Evolutionary conservation across 148 eudicot species (phyloP), one percentile per base, ranked within the genome.

Genomic region (Vaccinium corymbosum): DNA sequence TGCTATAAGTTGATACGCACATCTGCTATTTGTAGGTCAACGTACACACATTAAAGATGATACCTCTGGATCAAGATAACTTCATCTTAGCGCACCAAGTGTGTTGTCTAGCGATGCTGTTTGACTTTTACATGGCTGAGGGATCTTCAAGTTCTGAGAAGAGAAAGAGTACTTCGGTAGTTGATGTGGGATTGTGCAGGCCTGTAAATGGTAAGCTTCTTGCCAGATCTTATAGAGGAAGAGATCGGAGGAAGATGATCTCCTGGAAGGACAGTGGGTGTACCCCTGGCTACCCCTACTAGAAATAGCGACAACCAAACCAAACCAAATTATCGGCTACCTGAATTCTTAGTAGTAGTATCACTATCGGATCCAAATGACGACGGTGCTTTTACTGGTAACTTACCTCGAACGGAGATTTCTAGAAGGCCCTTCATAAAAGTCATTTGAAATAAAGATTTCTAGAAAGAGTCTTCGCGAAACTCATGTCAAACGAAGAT

Each of bases 241-340:
- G 98, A 85, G 99, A 94, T 87, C 95, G 89, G 32, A 83, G 95
- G 84, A 93, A 93, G 82, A 95, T 97, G 92, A 88, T 94, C 85
- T 93, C 94, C 5, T 94, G 99, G 99, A 97, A 94, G 86, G 95
- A 87, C 80, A 86, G 84, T 82, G 93, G 87, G 32, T 91, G 95
- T 86, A 81, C 91, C 48, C 87, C 92, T 79, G 94, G 94, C 55
- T 90, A 89, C 88, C 97, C 98, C 27, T 89, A 88, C 82, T 95
- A 87, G 85, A 46, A 52, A 32, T 50, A 76, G 7, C 13, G 4
- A 68, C 17, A 29, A 68, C 73, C 1, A 13, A 68, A 29, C 73
- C 17, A 6, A 68, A 68, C 73, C 42, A 29, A 68, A 68, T 17
- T 25, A 68, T 68, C 16, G 93, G 94, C 55, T 90, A 86, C 86